phyloP scores from a whole-genome alignment of 495 filamentous ascomycete species.

The Penicillium ochrochloron region DNA sequence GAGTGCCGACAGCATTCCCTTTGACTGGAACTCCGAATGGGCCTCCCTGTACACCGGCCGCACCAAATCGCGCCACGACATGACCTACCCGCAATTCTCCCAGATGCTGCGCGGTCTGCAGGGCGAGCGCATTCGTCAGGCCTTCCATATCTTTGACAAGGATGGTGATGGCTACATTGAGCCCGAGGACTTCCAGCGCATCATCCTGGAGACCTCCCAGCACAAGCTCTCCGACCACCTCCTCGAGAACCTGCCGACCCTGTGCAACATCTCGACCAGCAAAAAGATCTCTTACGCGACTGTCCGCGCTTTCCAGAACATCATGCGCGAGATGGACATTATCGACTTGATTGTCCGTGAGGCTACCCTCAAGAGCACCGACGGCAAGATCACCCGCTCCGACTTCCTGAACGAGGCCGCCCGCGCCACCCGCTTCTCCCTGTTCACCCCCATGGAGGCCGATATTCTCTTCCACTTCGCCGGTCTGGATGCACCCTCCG shows the following conservation, averaged over 20 bases:
- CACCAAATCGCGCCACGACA: slow-evolving; percentile 78
- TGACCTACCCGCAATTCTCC: slow-evolving; percentile 96
- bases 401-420: slow-evolving; percentile 97
- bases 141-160: slow-evolving; percentile 90
- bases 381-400: slow-evolving; percentile 90
- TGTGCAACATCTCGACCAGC: slow-evolving; percentile 92
- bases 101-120: slow-evolving; percentile 97
- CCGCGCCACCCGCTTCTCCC: slow-evolving; percentile 84
- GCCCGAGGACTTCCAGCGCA: slow-evolving; percentile 93
- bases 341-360: slow-evolving; percentile 89
- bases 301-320: slow-evolving; percentile 95
- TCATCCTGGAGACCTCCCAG: slow-evolving; percentile 88
- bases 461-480: slow-evolving; percentile 99
- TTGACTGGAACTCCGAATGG: slow-evolving; percentile 98
- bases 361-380: slow-evolving; percentile 78
- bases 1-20: slow-evolving; percentile 78
- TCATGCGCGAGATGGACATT: slow-evolving; percentile 96
- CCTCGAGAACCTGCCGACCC: slow-evolving; percentile 86
- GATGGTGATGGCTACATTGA: slow-evolving; percentile 97
- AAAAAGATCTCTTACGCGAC: slow-evolving; percentile 97
- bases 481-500: slow-evolving; percentile 85
- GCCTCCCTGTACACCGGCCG: slow-evolving; percentile 91
- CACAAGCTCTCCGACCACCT: slow-evolving; percentile 98
- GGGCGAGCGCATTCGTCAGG: slow-evolving; percentile 92
- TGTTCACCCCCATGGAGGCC: slow-evolving; percentile 98